phyloP scores from a whole-genome alignment of 345 rosid species.

The Salix koriyanagi region DNA sequence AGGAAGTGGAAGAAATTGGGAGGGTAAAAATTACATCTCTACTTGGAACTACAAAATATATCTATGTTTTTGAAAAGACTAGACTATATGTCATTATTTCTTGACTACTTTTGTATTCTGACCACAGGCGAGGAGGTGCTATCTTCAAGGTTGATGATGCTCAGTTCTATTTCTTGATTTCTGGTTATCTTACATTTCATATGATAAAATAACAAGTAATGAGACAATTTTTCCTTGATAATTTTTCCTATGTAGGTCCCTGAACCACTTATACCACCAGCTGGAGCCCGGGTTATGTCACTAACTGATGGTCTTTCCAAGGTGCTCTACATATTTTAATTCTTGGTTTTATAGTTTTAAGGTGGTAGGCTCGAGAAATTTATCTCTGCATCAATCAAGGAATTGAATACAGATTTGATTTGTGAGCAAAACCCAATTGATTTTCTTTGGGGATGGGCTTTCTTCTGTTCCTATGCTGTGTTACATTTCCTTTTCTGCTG shows the following conservation, averaged over 20 bases:
- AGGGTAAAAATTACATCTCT: slow-evolving; percentile 46
- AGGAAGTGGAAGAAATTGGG: slow-evolving; percentile 97
- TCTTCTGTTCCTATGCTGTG: not conserved
- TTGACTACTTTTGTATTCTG: slow-evolving; percentile 18
- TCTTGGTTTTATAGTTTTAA: not conserved
- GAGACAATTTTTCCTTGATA: slow-evolving; percentile 4
- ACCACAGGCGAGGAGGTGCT: slow-evolving; percentile 63
- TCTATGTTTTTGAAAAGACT: too few species aligned
- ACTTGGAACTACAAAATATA: slow-evolving; percentile 4
- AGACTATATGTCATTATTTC: not conserved
- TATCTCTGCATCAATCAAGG: not conserved
- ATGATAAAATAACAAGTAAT: slow-evolving; percentile 7
- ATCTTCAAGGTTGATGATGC: slow-evolving; percentile 62
- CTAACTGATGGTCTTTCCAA: slow-evolving; percentile 88
- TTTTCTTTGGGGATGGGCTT: not conserved
- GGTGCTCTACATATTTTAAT: slow-evolving; percentile 36
- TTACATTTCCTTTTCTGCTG: not conserved
- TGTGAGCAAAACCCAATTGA: not conserved
- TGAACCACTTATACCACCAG: slow-evolving; percentile 79
- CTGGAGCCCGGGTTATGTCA: slow-evolving; percentile 90
- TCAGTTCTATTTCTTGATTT: slow-evolving; percentile 12
- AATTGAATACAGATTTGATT: not conserved
- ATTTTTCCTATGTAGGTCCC: slow-evolving; percentile 55
- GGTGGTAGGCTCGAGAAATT: not conserved
- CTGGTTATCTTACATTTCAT: slow-evolving; percentile 20